A percentile compares a stretch with the other conserved stretches of the same genome.
Conservation (phyloP, 495 filamentous ascomycete species). For the Aspergillus hancockii region DNA sequence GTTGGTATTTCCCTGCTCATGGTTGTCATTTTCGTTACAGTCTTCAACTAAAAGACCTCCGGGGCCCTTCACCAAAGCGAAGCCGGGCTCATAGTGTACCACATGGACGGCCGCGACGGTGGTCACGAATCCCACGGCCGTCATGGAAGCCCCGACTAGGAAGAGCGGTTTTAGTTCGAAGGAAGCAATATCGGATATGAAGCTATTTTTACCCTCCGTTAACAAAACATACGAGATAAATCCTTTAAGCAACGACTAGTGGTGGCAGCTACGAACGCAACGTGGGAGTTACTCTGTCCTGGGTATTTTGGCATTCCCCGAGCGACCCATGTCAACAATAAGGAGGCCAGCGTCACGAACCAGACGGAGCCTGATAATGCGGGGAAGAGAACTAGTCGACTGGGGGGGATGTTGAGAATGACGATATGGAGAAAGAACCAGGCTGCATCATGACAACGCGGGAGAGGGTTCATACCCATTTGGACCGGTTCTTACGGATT, state of each 20-base stretch:
- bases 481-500: neutral
- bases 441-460: slow-evolving; percentile 20
- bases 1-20: neutral
- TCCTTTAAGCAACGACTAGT: neutral
- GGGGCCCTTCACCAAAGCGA: slow-evolving; percentile 18
- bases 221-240: neutral
- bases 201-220: slow-evolving; percentile 11
- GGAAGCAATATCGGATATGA: slow-evolving; percentile 27
- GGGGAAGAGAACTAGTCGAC: slow-evolving; percentile 22
- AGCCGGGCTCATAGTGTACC: slow-evolving; percentile 27
- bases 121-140: slow-evolving; percentile 23
- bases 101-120: slow-evolving; percentile 26
- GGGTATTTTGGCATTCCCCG: slow-evolving; percentile 24
- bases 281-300: slow-evolving; percentile 22
- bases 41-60: neutral
- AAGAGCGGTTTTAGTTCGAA: slow-evolving; percentile 27
- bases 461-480: slow-evolving; percentile 15
- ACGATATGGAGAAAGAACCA: slow-evolving; percentile 22
- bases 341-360: slow-evolving; percentile 21
- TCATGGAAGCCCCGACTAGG: slow-evolving; percentile 24
- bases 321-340: slow-evolving; percentile 23
- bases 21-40: neutral
- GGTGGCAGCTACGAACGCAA: slow-evolving; percentile 15
- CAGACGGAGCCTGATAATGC: slow-evolving; percentile 22
- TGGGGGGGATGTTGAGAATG: slow-evolving; percentile 25